Evolutionary conservation across 768 basidiomycete species (phyloP).

Genomic region (Trichaptum fuscoviolaceum): DNA sequence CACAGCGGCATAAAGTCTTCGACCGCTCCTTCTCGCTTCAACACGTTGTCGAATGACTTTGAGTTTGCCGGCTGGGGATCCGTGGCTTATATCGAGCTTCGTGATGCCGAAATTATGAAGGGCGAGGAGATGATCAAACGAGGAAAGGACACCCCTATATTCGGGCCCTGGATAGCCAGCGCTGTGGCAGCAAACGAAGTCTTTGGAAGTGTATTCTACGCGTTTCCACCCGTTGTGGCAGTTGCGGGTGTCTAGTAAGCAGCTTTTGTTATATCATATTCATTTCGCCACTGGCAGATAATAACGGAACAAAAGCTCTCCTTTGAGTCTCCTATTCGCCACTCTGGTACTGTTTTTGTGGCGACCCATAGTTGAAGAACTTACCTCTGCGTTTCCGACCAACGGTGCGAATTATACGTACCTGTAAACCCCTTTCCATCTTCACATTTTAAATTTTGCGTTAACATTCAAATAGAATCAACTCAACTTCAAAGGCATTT

Average conservation of each 20-base stretch:
- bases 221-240: slow-evolving; percentile 58
- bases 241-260: slow-evolving; percentile 61
- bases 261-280: background rate
- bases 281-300: slow-evolving; percentile 58
- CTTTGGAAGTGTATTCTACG: slow-evolving; percentile 64
- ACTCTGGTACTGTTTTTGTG: slow-evolving; percentile 60
- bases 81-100: slow-evolving; percentile 40
- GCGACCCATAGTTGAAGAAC: slow-evolving; percentile 71
- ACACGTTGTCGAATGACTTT: slow-evolving; percentile 56
- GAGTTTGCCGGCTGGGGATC: slow-evolving; percentile 75
- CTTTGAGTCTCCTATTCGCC: slow-evolving; percentile 43
- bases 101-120: slow-evolving; percentile 32
- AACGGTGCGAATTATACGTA: slow-evolving; percentile 71
- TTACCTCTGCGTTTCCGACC: slow-evolving; percentile 63
- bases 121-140: slow-evolving; percentile 28
- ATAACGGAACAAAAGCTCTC: background rate
- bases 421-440: slow-evolving; percentile 34
- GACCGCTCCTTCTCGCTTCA: slow-evolving; percentile 50
- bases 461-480: slow-evolving; percentile 36
- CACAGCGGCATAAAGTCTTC: slow-evolving; percentile 37
- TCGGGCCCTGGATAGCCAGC: slow-evolving; percentile 62
- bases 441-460: slow-evolving; percentile 4
- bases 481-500: slow-evolving; percentile 56
- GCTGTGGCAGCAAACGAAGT: slow-evolving; percentile 65
- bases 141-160: slow-evolving; percentile 29